Percentiles rank a stretch among this genome's conserved stretches.
These are phyloP conservation scores for Penicillium sp. DNA, from an alignment of 2,329 filamentous ascomycete species.

Conservation along the genomic window DNA sequence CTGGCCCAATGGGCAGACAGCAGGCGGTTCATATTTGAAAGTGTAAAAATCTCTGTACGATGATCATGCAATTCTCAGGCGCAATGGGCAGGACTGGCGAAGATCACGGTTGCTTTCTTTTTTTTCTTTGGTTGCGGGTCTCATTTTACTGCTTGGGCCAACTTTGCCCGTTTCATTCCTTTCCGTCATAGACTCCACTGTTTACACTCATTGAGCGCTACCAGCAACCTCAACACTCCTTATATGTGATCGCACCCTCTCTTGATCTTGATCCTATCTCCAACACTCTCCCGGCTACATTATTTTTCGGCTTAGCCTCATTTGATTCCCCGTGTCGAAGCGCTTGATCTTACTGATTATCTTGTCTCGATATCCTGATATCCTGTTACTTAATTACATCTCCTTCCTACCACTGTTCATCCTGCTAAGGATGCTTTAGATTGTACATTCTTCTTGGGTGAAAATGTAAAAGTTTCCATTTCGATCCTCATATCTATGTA, in stretches of 20 bases:
- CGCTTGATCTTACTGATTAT: constrained; percentile 3
- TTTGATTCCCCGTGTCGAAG: constrained; percentile 24
- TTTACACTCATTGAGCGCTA: constrained; percentile 16
- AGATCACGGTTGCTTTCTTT: constrained; percentile 20
- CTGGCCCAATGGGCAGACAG: neutral
- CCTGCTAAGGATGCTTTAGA: neutral
- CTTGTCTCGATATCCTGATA: constrained; percentile 7
- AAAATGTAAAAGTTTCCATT: neutral
- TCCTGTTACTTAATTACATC: constrained; percentile 16
- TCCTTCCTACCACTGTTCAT: neutral
- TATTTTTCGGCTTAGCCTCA: constrained; percentile 3
- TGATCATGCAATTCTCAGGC: constrained; percentile 36
- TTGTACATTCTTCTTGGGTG: neutral
- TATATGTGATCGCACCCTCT: constrained; percentile 10
- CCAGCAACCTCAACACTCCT: constrained; percentile 20
- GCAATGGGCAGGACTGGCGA: constrained; percentile 30
- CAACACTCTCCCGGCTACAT: constrained; percentile 5
- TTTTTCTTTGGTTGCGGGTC: constrained; percentile 20
- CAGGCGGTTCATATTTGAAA: constrained; percentile 13
- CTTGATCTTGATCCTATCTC: constrained; percentile 7
- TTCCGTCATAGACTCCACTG: constrained; percentile 17
- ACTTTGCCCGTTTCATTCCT: constrained; percentile 7
- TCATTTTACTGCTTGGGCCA: constrained; percentile 10
- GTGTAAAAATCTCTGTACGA: constrained; percentile 35
- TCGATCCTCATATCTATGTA: neutral